Evolutionary conservation across 331 rosid genomes (phyloP), one percentile per base, ranked within the genome.

Genomic region (Pyrus hybrid): DNA sequence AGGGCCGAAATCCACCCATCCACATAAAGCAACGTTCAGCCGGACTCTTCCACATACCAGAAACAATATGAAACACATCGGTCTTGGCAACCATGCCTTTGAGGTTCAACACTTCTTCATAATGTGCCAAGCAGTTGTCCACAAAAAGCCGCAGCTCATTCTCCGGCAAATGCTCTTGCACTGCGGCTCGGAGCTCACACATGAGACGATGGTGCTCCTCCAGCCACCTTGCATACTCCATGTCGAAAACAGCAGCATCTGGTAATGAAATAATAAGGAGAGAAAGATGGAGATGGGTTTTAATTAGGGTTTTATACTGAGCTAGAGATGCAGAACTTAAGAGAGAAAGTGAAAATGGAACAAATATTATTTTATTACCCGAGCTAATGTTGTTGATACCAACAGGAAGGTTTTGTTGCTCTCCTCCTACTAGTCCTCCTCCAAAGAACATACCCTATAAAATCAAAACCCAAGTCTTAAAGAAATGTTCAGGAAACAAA

Each of bases 21-120:
- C 99, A 95, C 92, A 95, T 83, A 85, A 90, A 92, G 80, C 97
- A 95, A 3, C 97, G 88, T 77, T 95, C 99, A 17, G 96, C 96
- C 6, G 99, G 97, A 58, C 97, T 89, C 77, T 86, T 91, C 99
- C 99, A 95, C 88, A 82, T 83, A 78, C 99, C 99, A 56, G 97
- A 92, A 62, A 95, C 85, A 10, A 95, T 84, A 72, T 95, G 97
- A 72, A 92, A 92, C 8, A 86, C 91, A 45, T 95, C 99, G 17
- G 89, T 75, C 82, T 88, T 95, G 16, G 93, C 89, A 45, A 83
- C 86, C 81, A 92, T 69, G 87, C 87, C 77, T 76, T 95, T 95
- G 75, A 95, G 96, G 57, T 82, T 87, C 53, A 88, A 30, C 5
- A 87, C 13, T 78, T 89, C 92, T 51, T 90, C 97, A 80, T 84